phyloP scores from a whole-genome alignment of 164 flowering plant genomes.

The Vitis riparia region DNA sequence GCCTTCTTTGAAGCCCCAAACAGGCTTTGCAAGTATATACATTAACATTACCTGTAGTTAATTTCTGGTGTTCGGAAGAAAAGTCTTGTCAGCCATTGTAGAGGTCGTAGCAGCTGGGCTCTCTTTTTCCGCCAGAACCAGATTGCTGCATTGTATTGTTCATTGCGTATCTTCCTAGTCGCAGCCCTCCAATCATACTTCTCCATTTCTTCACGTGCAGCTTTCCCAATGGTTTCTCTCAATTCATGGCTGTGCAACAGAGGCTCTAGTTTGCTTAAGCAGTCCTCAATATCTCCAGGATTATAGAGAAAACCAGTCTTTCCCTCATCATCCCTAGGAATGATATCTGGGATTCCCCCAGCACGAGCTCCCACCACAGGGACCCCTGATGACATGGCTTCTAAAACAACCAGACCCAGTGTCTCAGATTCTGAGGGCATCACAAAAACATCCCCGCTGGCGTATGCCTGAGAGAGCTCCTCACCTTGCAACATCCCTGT shows the following conservation, averaged over 20 bases:
- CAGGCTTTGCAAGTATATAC: neutral
- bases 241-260: conserved; percentile 47
- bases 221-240: conserved; percentile 76
- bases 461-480: conserved; percentile 95
- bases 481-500: conserved; percentile 92
- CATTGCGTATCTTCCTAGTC: conserved; percentile 74
- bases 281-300: conserved; percentile 89
- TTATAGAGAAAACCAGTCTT: conserved; percentile 69
- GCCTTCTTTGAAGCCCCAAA: conserved; percentile 10
- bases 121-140: conserved; percentile 97
- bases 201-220: conserved; percentile 89
- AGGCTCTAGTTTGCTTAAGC: conserved; percentile 71
- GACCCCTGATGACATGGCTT: conserved; percentile 94
- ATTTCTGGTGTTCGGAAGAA: conserved; percentile 58
- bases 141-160: conserved; percentile 92
- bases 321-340: conserved; percentile 77
- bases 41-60: conserved; percentile 23
- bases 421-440: conserved; percentile 99
- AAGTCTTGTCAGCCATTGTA: conserved; percentile 61
- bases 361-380: conserved; percentile 97
- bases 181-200: conserved; percentile 95
- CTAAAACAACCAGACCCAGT: conserved; percentile 93
- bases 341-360: conserved; percentile 92
- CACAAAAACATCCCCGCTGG: conserved; percentile 92
- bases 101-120: conserved; percentile 61